A percentile compares a stretch with the other conserved stretches of the same genome.
Evolutionary conservation across 352 stramenopile species (phyloP).

Genomic region (Phytophthora sp.): DNA sequence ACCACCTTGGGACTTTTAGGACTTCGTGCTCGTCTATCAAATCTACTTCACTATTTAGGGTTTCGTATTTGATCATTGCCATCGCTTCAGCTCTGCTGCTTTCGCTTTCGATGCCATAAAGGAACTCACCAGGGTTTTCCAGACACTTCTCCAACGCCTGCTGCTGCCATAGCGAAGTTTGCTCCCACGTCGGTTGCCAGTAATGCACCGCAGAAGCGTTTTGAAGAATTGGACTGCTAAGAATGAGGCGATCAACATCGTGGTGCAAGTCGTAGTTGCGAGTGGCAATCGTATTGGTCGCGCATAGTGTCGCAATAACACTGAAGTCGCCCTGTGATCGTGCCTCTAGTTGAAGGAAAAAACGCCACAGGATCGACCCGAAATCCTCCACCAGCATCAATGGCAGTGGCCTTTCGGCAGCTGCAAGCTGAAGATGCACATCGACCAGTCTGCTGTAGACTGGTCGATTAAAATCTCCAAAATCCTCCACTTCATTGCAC

Average conservation of each 20-base stretch:
- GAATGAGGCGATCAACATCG: slow-evolving; percentile 4
- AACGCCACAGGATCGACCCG: not conserved
- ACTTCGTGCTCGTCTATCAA: not conserved
- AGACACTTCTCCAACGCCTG: not conserved
- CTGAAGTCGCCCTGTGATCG: not conserved
- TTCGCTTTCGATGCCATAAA: not conserved
- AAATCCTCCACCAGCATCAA: not conserved
- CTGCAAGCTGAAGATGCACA: not conserved
- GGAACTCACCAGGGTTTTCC: not conserved
- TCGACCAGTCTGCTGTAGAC: not conserved
- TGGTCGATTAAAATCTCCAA: not conserved
- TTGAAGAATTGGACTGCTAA: not conserved
- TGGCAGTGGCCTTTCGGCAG: not conserved
- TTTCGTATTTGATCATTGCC: not conserved
- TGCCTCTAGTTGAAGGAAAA: not conserved
- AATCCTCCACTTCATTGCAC: slow-evolving; percentile 3
- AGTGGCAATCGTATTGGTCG: not conserved
- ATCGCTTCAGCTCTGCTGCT: not conserved
- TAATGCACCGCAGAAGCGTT: not conserved
- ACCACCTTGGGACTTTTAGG: not conserved
- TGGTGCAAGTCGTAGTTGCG: slow-evolving; percentile 4
- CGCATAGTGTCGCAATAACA: not conserved
- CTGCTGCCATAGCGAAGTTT: not conserved
- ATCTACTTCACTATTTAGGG: not conserved
- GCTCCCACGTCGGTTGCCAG: slow-evolving; percentile 3